These are phyloP conservation scores for Psophocarpus tetragonolobus DNA, from an alignment of 306 rosid species.

Conservation along the genomic window DNA sequence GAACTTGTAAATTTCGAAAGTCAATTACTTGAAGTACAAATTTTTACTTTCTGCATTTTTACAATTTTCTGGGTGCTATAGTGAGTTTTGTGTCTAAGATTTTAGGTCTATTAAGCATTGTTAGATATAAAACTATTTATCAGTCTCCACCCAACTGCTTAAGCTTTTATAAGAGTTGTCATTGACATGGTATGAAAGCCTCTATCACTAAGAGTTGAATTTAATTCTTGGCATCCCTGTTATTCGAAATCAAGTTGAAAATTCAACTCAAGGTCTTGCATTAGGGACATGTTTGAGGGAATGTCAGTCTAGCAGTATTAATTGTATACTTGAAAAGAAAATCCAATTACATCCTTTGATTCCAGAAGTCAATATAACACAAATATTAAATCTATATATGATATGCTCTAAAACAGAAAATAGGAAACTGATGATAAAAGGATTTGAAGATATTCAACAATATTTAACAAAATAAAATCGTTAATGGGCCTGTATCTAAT, in stretches of 20 bases:
- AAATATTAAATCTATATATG: background rate
- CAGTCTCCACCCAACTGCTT: too few relatives aligned
- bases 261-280: background rate
- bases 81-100: constrained; percentile 3
- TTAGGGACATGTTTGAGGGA: background rate
- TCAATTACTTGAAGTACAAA: background rate
- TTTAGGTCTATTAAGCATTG: too few relatives aligned
- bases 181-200: background rate
- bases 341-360: background rate
- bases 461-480: background rate
- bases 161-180: too few relatives aligned
- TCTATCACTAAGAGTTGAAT: background rate
- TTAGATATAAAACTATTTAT: too few relatives aligned
- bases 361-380: background rate
- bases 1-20: background rate
- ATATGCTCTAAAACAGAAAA: background rate
- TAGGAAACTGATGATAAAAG: background rate
- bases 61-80: background rate
- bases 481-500: background rate
- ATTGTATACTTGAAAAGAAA: background rate
- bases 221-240: background rate
- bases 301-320: background rate
- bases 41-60: constrained; percentile 16
- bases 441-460: background rate
- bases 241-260: background rate